Evolutionary conservation across 257 asterid genomes (phyloP).

Genomic region (Anisodus acutangulus): DNA sequence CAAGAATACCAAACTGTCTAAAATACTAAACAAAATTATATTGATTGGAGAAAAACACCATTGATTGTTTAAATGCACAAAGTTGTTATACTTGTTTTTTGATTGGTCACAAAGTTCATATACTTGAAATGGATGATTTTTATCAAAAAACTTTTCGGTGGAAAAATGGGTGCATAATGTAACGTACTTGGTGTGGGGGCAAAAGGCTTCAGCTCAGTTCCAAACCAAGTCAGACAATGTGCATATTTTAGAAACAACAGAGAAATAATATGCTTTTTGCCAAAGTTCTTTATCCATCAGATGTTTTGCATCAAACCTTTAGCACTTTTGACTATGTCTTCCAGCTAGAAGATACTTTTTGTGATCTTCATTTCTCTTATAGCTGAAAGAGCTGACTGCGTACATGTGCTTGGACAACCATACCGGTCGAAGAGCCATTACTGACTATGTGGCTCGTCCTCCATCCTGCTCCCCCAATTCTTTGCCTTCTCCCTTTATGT

Average conservation of each 20-base stretch:
- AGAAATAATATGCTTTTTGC: conserved; percentile 2
- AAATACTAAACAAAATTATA: neutral
- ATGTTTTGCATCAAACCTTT: conserved; percentile 10
- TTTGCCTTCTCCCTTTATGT: neutral
- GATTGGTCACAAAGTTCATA: neutral
- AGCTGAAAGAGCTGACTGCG: conserved; percentile 22
- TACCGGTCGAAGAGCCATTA: neutral
- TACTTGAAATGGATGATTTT: neutral
- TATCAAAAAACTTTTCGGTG: neutral
- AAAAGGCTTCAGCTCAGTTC: neutral
- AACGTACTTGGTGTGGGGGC: neutral
- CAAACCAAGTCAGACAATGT: neutral
- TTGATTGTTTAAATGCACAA: neutral
- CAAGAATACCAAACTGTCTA: neutral
- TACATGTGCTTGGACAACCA: neutral
- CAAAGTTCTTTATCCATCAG: neutral
- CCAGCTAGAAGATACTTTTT: neutral
- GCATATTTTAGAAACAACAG: neutral
- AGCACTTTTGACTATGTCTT: neutral
- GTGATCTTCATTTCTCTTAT: neutral
- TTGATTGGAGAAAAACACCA: neutral
- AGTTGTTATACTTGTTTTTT: neutral
- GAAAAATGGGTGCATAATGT: neutral
- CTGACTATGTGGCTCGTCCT: neutral
- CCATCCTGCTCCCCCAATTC: conserved; percentile 4